Evolutionary conservation across 2,329 filamentous ascomycete genomes (phyloP).

Genomic region (Metarhizium guizhouense): DNA sequence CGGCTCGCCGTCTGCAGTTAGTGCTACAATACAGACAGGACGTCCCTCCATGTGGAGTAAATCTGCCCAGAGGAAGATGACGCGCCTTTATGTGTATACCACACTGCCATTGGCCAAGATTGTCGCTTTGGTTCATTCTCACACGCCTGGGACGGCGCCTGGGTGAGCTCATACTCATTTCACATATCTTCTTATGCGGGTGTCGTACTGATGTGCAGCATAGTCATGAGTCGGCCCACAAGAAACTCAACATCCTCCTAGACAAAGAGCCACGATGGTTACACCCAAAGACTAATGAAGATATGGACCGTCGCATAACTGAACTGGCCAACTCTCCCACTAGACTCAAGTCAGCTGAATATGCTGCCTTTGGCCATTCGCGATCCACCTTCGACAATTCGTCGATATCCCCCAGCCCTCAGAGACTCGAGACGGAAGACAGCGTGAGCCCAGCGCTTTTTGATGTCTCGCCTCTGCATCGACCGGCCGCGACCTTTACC

Average conservation of each 20-base stretch:
- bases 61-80: conserved; percentile 42
- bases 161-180: conserved; percentile 28
- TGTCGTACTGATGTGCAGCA: not conserved
- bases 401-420: conserved; percentile 4
- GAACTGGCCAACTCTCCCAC: conserved; percentile 32
- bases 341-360: conserved; percentile 11
- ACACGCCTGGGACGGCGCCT: conserved; percentile 31
- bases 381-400: not conserved
- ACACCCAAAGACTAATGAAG: conserved; percentile 39
- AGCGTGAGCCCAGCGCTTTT: conserved; percentile 4
- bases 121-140: conserved; percentile 34
- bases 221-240: conserved; percentile 49
- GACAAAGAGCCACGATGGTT: conserved; percentile 52
- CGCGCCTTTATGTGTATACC: conserved; percentile 49
- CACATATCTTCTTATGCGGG: conserved; percentile 5
- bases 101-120: conserved; percentile 43
- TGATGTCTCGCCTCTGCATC: not conserved
- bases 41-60: conserved; percentile 48
- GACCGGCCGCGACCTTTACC: not conserved
- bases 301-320: conserved; percentile 42
- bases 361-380: not conserved
- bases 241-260: conserved; percentile 46
- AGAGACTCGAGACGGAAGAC: conserved; percentile 1
- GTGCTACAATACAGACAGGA: conserved; percentile 23
- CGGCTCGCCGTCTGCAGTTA: conserved; percentile 4